Evolutionary conservation across 208 protist species (phyloP), one percentile per base, ranked within the genome.

Genomic region (Acanthamoeba lenticulata): DNA sequence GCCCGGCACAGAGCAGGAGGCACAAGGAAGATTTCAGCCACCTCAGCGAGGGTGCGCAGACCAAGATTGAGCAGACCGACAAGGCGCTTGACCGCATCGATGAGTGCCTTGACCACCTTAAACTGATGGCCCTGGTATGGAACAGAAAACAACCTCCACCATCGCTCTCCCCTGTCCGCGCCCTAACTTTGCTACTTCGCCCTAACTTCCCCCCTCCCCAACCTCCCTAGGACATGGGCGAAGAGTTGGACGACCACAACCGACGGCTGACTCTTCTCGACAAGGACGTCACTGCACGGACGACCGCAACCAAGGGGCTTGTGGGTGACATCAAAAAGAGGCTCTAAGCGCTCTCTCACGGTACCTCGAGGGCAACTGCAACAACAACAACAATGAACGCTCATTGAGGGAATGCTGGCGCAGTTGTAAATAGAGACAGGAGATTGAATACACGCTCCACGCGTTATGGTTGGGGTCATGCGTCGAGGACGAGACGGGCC

Each of bases 1-100:
- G 60, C 21, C 69, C 69, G 0, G 15, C 38, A 17, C n/a, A 81
- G 69, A 11, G 36, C 19, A 81, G 29, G 69, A 81, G 36, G 40
- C 40, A 81, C 69, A 81, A 81, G 69, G 38, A 81, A 32, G 69
- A 81, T 38, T 81, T 81, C 27, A 81, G 69, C 38, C 69, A 81
- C 40, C 69, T 81, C 15, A 81, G 69, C 27, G 69, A 81, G 40
- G 69, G 45, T 9, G 40, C 69, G 69, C 69, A 38, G 24, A 49
- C 69, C 34, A 81, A 81, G 40, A 81, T 81, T 15, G 69, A 42
- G 24, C 69, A 81, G 4, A 81, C 69, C 9, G 69, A 81, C 21
- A 17, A n/a, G 9, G 69, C 69, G 34, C 69, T 81, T 17, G 69
- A 81, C 21, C 34, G 69, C 2, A 81, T 81, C 69, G 69, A 81